phyloP scores from a whole-genome alignment of 2,329 filamentous ascomycete species.

The Xylariaceae sp. region DNA sequence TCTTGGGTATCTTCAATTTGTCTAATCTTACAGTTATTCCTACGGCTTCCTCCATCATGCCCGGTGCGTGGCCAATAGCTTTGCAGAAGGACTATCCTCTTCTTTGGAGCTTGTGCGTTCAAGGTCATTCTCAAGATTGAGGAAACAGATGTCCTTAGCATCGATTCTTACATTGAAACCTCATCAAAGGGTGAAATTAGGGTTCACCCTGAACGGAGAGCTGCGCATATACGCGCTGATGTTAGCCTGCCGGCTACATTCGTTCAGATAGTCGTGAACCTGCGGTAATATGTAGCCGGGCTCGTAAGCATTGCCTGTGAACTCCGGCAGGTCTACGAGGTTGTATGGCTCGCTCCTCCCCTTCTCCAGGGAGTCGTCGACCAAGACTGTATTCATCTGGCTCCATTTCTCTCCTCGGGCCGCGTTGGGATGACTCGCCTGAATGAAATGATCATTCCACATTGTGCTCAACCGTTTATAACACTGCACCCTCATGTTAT shows the following conservation, averaged over 20 bases:
- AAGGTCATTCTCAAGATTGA: no score
- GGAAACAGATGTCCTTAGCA: no score
- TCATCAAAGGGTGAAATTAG: constrained; percentile 20
- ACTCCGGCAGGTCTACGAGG: constrained; percentile 76
- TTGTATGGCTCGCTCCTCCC: constrained; percentile 80
- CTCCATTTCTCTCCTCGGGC: constrained; percentile 54
- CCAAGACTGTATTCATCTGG: constrained; percentile 81
- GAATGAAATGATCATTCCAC: constrained; percentile 56
- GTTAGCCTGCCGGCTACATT: constrained; percentile 50
- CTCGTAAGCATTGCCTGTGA: constrained; percentile 47
- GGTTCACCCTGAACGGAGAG: constrained; percentile 44
- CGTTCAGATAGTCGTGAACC: constrained; percentile 60
- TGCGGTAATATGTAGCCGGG: constrained; percentile 46
- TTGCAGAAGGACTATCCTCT: no score
- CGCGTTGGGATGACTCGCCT: constrained; percentile 41
- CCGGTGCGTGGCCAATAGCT: no score
- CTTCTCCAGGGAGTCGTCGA: constrained; percentile 83
- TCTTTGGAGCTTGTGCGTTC: no score
- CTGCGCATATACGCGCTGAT: constrained; percentile 58
- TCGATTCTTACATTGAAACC: no score
- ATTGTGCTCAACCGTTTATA: constrained; percentile 79
- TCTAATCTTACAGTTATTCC: no score
- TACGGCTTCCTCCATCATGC: no score
- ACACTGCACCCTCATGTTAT: constrained; percentile 69
- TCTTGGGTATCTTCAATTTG: no score